A percentile compares a stretch with the other conserved stretches of the same genome.
Conservation (phyloP, 1,284 basidiomycete genomes). For the Leccinum fuscescens region DNA sequence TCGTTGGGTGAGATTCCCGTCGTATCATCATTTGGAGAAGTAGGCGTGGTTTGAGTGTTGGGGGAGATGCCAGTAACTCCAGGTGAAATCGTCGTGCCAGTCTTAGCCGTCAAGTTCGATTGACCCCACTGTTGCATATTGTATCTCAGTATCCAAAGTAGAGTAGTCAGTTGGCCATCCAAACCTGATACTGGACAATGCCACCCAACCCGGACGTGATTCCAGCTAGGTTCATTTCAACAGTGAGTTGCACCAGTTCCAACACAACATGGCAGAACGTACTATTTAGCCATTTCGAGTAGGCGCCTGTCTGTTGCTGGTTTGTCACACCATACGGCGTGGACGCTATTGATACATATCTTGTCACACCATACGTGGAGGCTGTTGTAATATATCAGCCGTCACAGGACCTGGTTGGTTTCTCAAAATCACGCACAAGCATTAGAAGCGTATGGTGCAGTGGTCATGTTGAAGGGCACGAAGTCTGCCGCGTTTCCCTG, state of each 20-base stretch:
- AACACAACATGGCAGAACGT: constrained; percentile 14
- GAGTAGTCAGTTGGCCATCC: constrained; percentile 8
- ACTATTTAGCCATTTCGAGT: constrained; percentile 52
- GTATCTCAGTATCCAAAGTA: constrained; percentile 9
- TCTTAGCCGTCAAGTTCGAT: constrained; percentile 41
- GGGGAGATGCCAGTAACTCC: constrained; percentile 33
- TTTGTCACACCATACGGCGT: constrained; percentile 46
- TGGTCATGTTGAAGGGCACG: constrained; percentile 57
- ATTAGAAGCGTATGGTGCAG: constrained; percentile 43
- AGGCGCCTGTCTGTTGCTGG: constrained; percentile 50
- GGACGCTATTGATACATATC: constrained; percentile 2
- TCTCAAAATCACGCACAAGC: constrained; percentile 27
- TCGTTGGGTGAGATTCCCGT: constrained; percentile 60
- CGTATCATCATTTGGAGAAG: constrained; percentile 32
- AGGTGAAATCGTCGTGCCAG: constrained; percentile 42
- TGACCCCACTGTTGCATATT: constrained; percentile 48
- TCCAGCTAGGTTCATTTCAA: constrained; percentile 35
- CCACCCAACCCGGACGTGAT: constrained; percentile 46
- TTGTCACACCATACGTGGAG: constrained; percentile 43
- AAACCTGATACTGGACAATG: constrained; percentile 58
- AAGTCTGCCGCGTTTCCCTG: constrained; percentile 49
- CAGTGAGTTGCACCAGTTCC: constrained; percentile 3
- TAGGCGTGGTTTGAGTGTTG: constrained; percentile 32
- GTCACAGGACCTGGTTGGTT: neutral
- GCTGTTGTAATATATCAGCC: neutral